These are phyloP conservation scores for Phytopythium mirpurense DNA, from an alignment of 352 stramenopile species.

Conservation along the genomic window DNA sequence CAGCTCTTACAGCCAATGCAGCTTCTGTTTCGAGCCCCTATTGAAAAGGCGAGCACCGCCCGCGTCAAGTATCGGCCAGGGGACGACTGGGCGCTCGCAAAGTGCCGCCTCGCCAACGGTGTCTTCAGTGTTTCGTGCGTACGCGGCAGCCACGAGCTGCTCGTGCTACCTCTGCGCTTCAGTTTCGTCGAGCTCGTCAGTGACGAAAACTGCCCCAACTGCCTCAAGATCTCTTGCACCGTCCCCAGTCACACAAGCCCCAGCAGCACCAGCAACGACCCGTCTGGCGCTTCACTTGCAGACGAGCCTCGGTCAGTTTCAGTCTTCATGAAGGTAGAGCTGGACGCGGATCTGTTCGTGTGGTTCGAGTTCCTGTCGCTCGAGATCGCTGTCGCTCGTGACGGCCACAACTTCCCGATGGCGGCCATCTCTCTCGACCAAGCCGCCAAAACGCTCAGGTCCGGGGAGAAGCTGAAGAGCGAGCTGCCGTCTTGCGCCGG, in stretches of 20 bases:
- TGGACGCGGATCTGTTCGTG: constrained; percentile 39
- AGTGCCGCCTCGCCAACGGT: constrained; percentile 30
- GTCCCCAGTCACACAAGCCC: neutral
- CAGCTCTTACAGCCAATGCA: constrained; percentile 37
- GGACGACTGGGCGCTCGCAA: constrained; percentile 30
- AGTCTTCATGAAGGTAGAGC: constrained; percentile 36
- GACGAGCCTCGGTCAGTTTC: neutral
- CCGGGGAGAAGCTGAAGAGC: constrained; percentile 15
- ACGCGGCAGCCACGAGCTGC: constrained; percentile 4
- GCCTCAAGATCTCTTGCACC: constrained; percentile 28
- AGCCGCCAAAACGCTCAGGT: neutral
- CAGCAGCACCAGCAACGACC: neutral
- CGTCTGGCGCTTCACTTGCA: neutral
- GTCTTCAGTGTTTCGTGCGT: constrained; percentile 23
- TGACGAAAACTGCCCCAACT: constrained; percentile 35
- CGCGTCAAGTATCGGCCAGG: constrained; percentile 30
- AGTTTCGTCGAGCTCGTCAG: constrained; percentile 42
- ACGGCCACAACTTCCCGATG: constrained; percentile 33
- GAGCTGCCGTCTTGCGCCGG: constrained; percentile 10
- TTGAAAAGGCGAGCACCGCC: constrained; percentile 26
- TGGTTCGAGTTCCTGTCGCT: constrained; percentile 56
- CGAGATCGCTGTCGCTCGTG: constrained; percentile 43
- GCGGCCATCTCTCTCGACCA: constrained; percentile 11
- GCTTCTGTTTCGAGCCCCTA: constrained; percentile 46
- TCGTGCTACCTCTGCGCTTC: constrained; percentile 38